These are phyloP conservation scores for Herpotrichia juniperi DNA, from an alignment of 2,329 filamentous ascomycete genomes.

Conservation along the genomic window DNA sequence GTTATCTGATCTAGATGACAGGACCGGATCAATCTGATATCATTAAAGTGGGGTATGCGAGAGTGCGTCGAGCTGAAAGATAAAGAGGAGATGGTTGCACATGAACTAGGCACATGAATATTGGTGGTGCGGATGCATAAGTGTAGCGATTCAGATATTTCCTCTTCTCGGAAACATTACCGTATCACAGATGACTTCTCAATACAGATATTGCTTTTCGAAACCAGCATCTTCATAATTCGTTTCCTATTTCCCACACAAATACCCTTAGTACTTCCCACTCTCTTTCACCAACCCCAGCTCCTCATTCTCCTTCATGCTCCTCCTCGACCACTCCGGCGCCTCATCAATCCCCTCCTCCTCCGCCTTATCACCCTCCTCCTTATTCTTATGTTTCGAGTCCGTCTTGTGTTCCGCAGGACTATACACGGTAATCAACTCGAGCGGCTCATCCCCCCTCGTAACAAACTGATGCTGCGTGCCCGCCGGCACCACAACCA, in stretches of 20 bases:
- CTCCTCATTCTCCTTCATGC: conserved; percentile 64
- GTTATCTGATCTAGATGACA: too few relatives aligned
- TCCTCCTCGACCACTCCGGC: conserved; percentile 63
- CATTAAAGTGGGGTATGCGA: too few relatives aligned
- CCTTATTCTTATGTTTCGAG: conserved; percentile 67
- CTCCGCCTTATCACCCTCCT: conserved; percentile 66
- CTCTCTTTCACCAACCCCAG: conserved; percentile 58
- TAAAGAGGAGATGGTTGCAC: too few relatives aligned
- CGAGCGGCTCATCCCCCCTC: conserved; percentile 63
- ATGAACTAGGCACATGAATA: too few relatives aligned
- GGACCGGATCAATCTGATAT: too few relatives aligned
- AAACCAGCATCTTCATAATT: neutral
- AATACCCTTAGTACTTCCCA: conserved; percentile 33
- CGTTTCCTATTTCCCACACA: neutral
- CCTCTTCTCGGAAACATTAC: too few relatives aligned
- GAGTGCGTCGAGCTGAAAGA: too few relatives aligned
- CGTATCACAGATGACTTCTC: too few relatives aligned
- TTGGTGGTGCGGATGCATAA: too few relatives aligned
- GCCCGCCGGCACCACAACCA: conserved; percentile 68
- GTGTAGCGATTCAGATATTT: too few relatives aligned
- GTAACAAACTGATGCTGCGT: conserved; percentile 72
- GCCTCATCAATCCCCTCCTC: conserved; percentile 66
- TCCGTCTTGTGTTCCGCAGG: conserved; percentile 67
- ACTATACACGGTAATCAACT: conserved; percentile 68
- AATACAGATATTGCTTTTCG: too few relatives aligned